A percentile compares a stretch with the other conserved stretches of the same genome.
These are phyloP conservation scores for Secale cereale DNA, from an alignment of 176 grass and related monocot genomes.

Conservation along the genomic window DNA sequence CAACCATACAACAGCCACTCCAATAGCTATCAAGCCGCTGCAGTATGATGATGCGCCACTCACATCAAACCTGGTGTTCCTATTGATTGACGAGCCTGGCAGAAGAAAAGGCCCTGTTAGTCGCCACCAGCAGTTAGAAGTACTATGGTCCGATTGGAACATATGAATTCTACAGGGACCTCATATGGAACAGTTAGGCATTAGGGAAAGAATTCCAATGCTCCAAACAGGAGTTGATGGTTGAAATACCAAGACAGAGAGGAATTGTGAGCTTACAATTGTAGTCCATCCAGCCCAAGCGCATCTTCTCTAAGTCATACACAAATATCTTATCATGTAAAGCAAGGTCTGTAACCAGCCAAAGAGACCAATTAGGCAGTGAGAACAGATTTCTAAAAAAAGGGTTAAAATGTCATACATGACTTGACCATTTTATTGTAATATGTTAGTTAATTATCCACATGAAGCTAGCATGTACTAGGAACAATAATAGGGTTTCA, in stretches of 20 bases:
- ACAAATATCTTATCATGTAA: constrained; percentile 92
- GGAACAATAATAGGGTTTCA: too few relatives aligned
- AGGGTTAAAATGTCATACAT: neutral
- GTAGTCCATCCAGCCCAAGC: constrained; percentile 75
- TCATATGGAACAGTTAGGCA: neutral
- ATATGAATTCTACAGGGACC: too few relatives aligned
- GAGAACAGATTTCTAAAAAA: neutral
- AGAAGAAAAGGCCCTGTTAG: too few relatives aligned
- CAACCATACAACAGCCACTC: too few relatives aligned
- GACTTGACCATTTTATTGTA: neutral
- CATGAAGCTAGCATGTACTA: neutral
- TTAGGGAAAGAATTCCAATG: neutral
- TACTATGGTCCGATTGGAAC: too few relatives aligned
- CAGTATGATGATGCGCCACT: too few relatives aligned
- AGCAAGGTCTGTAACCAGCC: constrained; percentile 56
- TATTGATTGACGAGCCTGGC: too few relatives aligned
- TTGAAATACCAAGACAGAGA: neutral
- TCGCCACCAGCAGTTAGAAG: too few relatives aligned
- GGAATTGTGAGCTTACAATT: constrained; percentile 65
- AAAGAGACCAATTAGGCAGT: constrained; percentile 15
- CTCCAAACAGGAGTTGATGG: neutral
- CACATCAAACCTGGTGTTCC: too few relatives aligned
- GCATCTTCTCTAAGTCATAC: constrained; percentile 73
- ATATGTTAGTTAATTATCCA: neutral
- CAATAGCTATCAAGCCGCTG: too few relatives aligned